Base-by-base conservation (phyloP, 306 rosid genomes). In the Corylus avellana region DNA sequence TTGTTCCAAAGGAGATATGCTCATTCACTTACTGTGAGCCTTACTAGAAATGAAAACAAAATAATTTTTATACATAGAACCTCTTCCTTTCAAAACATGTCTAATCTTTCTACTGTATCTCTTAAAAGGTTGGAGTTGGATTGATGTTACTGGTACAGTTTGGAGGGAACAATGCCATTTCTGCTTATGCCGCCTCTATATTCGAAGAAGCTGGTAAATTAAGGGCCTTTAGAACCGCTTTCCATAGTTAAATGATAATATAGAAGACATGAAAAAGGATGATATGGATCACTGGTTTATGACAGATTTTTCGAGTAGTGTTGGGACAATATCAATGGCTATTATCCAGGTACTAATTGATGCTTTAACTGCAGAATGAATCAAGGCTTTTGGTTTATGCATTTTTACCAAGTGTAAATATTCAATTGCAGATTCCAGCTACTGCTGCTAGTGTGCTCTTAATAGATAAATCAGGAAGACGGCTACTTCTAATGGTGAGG, bases 131-230 rank as follows among this genome's bases (percentile, higher is more conserved):
- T 32, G 97, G 94, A 81, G 91, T 91, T 3, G 98, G 98, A 72
- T 83, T 94, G 78, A 94, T 92, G 97, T 84, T 86, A 63, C 82
- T 92, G n/a, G 90, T 91, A 82, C 97, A 94, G 78, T 92, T 92
- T 56, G 97, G 97, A 87, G 98, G 97, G 63, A 85, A 87, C 75
- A 88, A 86, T 67, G 94, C 83, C 80, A 85, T 94, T 84, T 74
- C 81, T 47, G 88, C 88, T 71, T 94, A 94, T 50, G 97, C 93
- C 58, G 89, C 87, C 63, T 83, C 91, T 49, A 91, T 92, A 79
- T 92, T 94, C 83, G 62, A 86, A 76, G 86, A 96, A 25, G 92
- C 97, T 54, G 98, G 98, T 92, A 88, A 14, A 88, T 75, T 75
- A 7, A 70, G 32, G 16, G 18, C 27, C 10, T 71, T 77, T 44